These are phyloP conservation scores for Streptanthus diversifolius DNA, from an alignment of 345 rosid genomes.

Conservation along the genomic window DNA sequence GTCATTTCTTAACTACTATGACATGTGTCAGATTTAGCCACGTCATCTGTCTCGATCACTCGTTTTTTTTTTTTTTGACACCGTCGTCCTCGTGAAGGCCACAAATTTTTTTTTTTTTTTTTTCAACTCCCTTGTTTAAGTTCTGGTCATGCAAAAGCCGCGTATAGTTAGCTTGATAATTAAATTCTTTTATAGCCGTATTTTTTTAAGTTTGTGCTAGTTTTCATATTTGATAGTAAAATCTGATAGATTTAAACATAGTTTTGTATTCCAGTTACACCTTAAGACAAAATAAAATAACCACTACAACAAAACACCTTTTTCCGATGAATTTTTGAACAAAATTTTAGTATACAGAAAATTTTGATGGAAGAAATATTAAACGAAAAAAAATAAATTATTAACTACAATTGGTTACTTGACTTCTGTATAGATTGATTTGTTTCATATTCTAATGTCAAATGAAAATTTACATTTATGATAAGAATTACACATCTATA, in stretches of 20 bases:
- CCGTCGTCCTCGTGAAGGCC: not conserved
- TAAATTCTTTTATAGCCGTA: too few relatives aligned
- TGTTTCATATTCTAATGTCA: not conserved
- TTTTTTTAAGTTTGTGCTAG: not conserved
- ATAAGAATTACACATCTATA: not conserved
- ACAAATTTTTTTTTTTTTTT: not conserved
- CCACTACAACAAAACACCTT: too few relatives aligned
- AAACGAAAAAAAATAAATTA: too few relatives aligned
- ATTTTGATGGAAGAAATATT: too few relatives aligned
- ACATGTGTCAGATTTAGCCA: conserved; percentile 13
- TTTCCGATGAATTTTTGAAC: too few relatives aligned
- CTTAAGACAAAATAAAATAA: not conserved
- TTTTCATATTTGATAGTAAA: not conserved
- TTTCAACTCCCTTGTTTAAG: not conserved
- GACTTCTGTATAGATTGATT: not conserved
- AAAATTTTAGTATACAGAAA: too few relatives aligned
- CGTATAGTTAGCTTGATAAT: not conserved
- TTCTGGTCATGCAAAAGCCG: conserved; percentile 3
- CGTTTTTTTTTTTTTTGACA: not conserved
- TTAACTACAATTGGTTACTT: not conserved
- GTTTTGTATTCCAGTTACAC: not conserved
- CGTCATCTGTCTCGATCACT: conserved; percentile 5
- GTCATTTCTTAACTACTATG: not conserved
- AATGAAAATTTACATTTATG: not conserved
- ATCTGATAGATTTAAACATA: not conserved